Evolutionary conservation across 148 eudicot species (phyloP).

Genomic region (Pharnaceum exiguum): DNA sequence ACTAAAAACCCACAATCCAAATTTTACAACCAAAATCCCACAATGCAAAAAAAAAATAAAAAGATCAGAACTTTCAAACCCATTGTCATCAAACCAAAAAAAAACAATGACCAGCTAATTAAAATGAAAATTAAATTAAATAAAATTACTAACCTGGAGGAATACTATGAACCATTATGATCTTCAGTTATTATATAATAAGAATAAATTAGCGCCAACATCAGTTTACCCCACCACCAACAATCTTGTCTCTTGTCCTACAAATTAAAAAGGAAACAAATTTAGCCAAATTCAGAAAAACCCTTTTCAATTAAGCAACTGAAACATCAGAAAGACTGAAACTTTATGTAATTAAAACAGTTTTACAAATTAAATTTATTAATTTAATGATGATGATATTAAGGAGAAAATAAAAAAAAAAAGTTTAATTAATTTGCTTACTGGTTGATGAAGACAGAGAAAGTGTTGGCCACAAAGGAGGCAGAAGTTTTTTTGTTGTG

Average conservation of each 20-base stretch:
- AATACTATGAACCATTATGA: constrained; percentile 58
- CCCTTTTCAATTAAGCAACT: constrained; percentile 10
- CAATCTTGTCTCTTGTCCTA: constrained; percentile 23
- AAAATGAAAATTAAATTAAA: background rate
- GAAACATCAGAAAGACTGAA: constrained; percentile 1
- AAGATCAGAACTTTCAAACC: constrained; percentile 18
- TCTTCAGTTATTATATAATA: constrained; percentile 35
- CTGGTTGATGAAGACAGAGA: constrained; percentile 29
- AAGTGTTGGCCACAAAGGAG: constrained; percentile 18
- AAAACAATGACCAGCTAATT: background rate
- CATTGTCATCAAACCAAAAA: background rate
- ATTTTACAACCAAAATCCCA: background rate
- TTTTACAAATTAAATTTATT: constrained; percentile 8
- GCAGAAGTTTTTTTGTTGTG: constrained; percentile 3
- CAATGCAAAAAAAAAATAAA: constrained; percentile 2
- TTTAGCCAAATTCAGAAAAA: constrained; percentile 16
- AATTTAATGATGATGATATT: background rate
- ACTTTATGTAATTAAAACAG: background rate
- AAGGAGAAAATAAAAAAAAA: background rate
- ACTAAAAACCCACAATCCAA: constrained; percentile 17
- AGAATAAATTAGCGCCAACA: constrained; percentile 53
- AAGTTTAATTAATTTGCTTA: constrained; percentile 16
- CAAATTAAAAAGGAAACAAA: background rate
- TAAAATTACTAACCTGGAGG: constrained; percentile 35
- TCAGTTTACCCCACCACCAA: constrained; percentile 59